These are phyloP conservation scores for Forsythia suspensa DNA, from an alignment of 257 asterid genomes.

Conservation along the genomic window DNA sequence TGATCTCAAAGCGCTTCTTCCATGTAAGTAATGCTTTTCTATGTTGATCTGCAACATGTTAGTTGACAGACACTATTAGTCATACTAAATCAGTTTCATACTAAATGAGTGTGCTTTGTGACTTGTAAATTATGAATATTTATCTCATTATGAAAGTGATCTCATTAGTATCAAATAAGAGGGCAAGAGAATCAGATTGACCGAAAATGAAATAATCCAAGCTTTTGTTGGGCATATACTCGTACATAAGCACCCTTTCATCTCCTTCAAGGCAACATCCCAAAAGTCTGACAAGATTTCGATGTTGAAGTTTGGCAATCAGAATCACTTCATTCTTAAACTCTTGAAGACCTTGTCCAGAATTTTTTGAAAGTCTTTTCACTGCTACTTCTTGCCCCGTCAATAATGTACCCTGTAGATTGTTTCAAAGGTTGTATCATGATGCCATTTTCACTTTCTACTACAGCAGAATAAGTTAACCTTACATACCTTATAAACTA, in stretches of 20 bases:
- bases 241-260: neutral
- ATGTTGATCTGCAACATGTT: too few relatives aligned
- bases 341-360: constrained; percentile 25
- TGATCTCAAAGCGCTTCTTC: too few relatives aligned
- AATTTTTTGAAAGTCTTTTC: constrained; percentile 22
- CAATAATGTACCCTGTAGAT: constrained; percentile 17
- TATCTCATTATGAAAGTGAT: too few relatives aligned
- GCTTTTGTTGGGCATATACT: neutral
- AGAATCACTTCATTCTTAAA: constrained; percentile 20
- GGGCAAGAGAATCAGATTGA: neutral
- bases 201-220: neutral
- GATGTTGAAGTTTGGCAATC: constrained; percentile 22
- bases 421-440: neutral
- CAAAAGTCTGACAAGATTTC: constrained; percentile 4
- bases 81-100: too few relatives aligned
- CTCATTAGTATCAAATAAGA: too few relatives aligned
- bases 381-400: constrained; percentile 20
- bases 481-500: neutral
- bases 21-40: too few relatives aligned
- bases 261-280: neutral
- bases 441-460: neutral
- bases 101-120: neutral
- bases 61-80: too few relatives aligned
- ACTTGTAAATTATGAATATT: neutral
- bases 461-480: neutral